Evolutionary conservation across 345 rosid genomes (phyloP).

Genomic region (Camelina neglecta): DNA sequence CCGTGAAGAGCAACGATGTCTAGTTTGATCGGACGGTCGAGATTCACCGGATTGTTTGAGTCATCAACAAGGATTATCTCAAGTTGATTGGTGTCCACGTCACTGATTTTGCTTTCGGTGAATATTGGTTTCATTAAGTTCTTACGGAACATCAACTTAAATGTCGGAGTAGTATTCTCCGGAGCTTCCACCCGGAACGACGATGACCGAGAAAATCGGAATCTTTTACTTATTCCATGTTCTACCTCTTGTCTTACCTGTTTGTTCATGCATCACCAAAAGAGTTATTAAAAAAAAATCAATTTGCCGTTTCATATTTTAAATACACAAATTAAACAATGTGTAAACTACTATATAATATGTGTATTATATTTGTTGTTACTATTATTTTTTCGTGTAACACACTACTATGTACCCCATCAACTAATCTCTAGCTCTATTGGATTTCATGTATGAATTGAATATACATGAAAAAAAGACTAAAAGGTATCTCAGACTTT

Average conservation of each 20-base stretch:
- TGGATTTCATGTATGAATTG: neutral
- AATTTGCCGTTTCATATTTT: neutral
- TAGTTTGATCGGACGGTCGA: constrained; percentile 60
- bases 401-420: constrained; percentile 1
- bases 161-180: constrained; percentile 13
- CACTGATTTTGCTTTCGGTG: constrained; percentile 72
- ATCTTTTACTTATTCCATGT: constrained; percentile 46
- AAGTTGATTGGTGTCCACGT: constrained; percentile 51
- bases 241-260: constrained; percentile 89
- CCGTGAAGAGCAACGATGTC: constrained; percentile 83
- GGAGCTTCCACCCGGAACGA: constrained; percentile 40
- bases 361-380: neutral
- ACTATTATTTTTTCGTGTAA: neutral
- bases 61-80: constrained; percentile 57
- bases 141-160: constrained; percentile 38
- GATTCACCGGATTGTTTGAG: constrained; percentile 42
- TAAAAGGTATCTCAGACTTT: neutral
- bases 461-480: neutral
- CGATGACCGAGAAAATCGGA: constrained; percentile 47
- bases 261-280: constrained; percentile 11
- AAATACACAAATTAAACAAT: neutral
- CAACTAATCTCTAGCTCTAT: neutral
- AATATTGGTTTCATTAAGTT: constrained; percentile 47
- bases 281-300: neutral
- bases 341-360: neutral